A percentile compares a stretch with the other conserved stretches of the same genome.
phyloP scores from a whole-genome alignment of 257 asterid genomes.

The Solanum medicagineum region DNA sequence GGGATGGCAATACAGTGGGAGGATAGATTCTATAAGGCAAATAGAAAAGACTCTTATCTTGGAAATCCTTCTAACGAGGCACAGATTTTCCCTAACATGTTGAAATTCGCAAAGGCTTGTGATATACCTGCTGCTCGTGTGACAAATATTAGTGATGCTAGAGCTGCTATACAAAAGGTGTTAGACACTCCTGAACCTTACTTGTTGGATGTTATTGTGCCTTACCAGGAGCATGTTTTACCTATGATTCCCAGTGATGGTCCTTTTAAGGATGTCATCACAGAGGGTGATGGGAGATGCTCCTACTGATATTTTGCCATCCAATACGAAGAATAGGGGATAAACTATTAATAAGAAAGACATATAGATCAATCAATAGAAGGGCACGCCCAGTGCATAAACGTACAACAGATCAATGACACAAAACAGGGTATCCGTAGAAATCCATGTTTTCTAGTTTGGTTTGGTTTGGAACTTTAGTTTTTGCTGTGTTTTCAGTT shows the following conservation, averaged over 20 bases:
- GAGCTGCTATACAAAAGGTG: constrained; percentile 58
- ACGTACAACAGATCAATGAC: no score
- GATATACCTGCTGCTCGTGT: constrained; percentile 65
- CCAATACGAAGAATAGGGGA: not conserved
- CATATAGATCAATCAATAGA: not conserved
- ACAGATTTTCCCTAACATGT: constrained; percentile 56
- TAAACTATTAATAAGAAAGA: not conserved
- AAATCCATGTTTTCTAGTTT: no score
- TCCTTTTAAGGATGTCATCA: constrained; percentile 64
- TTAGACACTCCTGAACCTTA: constrained; percentile 71
- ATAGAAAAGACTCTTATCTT: constrained; percentile 64
- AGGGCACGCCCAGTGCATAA: no score
- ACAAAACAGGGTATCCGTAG: no score
- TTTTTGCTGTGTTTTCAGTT: no score
- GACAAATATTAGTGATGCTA: constrained; percentile 27
- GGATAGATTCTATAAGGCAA: constrained; percentile 73
- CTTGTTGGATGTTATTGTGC: constrained; percentile 64
- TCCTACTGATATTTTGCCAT: constrained; percentile 9
- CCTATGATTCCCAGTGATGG: constrained; percentile 88
- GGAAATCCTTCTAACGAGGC: constrained; percentile 59
- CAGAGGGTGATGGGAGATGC: constrained; percentile 62
- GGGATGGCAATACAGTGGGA: constrained; percentile 96
- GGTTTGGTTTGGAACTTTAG: no score
- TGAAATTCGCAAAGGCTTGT: constrained; percentile 70
- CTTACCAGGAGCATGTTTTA: constrained; percentile 79